A percentile compares a stretch with the other conserved stretches of the same genome.
phyloP scores from a whole-genome alignment of 2,329 filamentous ascomycete species.

The Orbilia javanica region DNA sequence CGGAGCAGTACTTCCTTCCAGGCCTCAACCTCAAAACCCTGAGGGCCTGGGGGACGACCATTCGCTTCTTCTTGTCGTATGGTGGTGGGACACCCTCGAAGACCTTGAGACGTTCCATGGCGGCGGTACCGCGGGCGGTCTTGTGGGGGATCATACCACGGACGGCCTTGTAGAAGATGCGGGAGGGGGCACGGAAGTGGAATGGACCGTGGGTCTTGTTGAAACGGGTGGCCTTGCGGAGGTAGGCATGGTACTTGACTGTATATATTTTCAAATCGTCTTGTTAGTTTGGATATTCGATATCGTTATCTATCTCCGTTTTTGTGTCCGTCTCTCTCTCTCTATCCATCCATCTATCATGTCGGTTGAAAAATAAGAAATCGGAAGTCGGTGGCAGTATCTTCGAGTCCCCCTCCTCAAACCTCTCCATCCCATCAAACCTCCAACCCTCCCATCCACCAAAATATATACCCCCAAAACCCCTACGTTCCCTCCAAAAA shows the following conservation, averaged over 20 bases:
- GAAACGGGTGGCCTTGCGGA: slow-evolving; percentile 99
- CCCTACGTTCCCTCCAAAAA: no score
- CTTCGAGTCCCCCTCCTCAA: not conserved
- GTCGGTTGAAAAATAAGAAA: no score
- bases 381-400: not conserved
- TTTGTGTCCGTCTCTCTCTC: no score
- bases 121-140: slow-evolving; percentile 95
- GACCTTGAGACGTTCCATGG: slow-evolving; percentile 98
- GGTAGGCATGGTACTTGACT: slow-evolving; percentile 99
- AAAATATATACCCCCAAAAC: not conserved
- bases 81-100: slow-evolving; percentile 99
- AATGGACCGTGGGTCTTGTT: slow-evolving; percentile 99
- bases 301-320: not conserved
- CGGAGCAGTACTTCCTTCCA: slow-evolving; percentile 99
- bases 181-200: slow-evolving; percentile 99
- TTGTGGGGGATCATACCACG: slow-evolving; percentile 99
- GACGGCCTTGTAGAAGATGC: slow-evolving; percentile 99
- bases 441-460: not conserved
- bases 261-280: slow-evolving; percentile 62
- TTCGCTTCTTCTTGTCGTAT: slow-evolving; percentile 99
- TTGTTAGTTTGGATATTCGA: not conserved
- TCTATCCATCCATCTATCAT: no score
- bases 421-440: not conserved
- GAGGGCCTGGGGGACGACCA: slow-evolving; percentile 98
- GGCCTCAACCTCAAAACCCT: slow-evolving; percentile 96